Conservation (phyloP, 345 rosid genomes). For the Kernera saxatilis region DNA sequence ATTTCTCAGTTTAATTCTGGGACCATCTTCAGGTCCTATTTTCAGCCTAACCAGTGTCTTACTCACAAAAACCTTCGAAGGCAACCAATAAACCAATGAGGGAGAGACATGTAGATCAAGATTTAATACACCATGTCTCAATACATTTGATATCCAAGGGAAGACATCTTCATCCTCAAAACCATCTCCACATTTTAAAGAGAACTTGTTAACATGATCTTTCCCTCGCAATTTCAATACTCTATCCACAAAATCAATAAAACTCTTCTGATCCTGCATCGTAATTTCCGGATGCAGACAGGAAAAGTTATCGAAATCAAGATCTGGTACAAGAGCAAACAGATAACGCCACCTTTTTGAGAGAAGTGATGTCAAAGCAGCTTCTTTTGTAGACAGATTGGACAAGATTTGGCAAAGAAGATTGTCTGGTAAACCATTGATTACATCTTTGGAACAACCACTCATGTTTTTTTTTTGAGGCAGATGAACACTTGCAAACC, state of each 20-base stretch:
- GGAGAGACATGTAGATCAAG: conserved; percentile 21
- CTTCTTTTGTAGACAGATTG: conserved; percentile 20
- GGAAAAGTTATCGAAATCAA: background rate
- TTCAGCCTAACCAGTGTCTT: conserved; percentile 19
- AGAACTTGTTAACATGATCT: conserved; percentile 18
- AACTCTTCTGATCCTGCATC: conserved; percentile 5
- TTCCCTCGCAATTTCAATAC: conserved; percentile 14
- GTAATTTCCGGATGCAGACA: background rate
- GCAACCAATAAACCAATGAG: conserved; percentile 24
- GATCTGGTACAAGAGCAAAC: conserved; percentile 22
- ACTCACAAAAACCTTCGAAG: conserved; percentile 16
- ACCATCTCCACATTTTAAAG: conserved; percentile 29
- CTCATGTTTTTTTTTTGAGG: conserved; percentile 1
- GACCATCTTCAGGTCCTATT: conserved; percentile 16
- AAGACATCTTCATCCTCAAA: conserved; percentile 20
- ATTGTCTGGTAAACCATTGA: conserved; percentile 19
- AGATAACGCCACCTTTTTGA: conserved; percentile 21
- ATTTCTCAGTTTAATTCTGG: conserved; percentile 14
- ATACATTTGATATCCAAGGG: conserved; percentile 25
- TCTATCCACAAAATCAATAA: conserved; percentile 29
- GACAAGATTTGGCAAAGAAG: conserved; percentile 30
- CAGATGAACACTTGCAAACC: conserved; percentile 1
- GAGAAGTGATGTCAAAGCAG: conserved; percentile 28
- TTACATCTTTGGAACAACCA: conserved; percentile 4
- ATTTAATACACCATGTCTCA: conserved; percentile 25